Conservation (phyloP, 2,329 filamentous ascomycete genomes). For the Calonectria multiphialidica region DNA sequence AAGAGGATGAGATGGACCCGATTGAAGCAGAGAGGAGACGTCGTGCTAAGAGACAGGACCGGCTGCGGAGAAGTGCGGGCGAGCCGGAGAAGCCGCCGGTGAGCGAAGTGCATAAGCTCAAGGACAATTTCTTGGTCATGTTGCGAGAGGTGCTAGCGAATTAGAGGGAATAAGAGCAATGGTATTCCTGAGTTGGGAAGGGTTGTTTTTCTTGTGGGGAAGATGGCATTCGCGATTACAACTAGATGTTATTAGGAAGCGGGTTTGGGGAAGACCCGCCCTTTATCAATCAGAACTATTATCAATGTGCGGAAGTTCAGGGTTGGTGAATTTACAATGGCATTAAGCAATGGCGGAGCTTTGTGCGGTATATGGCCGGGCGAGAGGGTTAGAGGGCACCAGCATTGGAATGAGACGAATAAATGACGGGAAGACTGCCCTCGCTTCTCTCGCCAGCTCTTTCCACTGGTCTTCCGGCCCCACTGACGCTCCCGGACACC, state of each 20-base stretch:
- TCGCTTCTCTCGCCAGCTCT: conserved; percentile 2
- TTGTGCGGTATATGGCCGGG: not conserved
- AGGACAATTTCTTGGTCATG: conserved; percentile 85
- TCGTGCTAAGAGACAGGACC: conserved; percentile 81
- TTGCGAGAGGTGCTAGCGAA: conserved; percentile 84
- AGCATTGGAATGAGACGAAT: not conserved
- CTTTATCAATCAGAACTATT: conserved; percentile 2
- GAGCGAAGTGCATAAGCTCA: conserved; percentile 83
- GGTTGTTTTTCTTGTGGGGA: conserved; percentile 1
- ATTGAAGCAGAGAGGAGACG: conserved; percentile 88
- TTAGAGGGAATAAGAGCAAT: conserved; percentile 54
- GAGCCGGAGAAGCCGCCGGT: conserved; percentile 86
- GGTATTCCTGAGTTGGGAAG: conserved; percentile 26
- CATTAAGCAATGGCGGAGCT: no score
- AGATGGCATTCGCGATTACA: not conserved
- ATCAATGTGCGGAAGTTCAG: not conserved
- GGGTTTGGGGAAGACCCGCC: not conserved
- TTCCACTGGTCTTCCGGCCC: no score
- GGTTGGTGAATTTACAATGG: not conserved
- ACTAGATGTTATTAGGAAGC: not conserved
- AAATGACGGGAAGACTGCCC: conserved; percentile 14
- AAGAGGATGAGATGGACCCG: conserved; percentile 85
- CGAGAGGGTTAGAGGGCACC: not conserved
- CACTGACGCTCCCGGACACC: no score
- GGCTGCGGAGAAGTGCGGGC: conserved; percentile 82